Base-by-base conservation (phyloP, 495 filamentous ascomycete species). In the Penicillium odoratum region DNA sequence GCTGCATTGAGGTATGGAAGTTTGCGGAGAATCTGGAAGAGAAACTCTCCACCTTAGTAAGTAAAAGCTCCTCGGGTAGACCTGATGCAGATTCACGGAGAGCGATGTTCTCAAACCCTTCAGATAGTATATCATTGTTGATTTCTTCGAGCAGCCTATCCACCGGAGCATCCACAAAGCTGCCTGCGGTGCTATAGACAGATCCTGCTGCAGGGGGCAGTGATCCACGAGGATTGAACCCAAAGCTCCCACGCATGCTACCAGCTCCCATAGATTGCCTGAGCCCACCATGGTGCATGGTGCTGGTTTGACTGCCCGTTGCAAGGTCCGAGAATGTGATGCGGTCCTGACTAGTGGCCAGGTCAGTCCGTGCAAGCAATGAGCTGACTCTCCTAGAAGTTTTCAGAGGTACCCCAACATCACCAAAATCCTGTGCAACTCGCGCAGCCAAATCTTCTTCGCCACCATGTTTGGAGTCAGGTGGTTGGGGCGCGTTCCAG, bases 381-480 rank as follows among this genome's bases (percentile, higher is more conserved):
- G 94, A 97, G 70, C 94, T 98, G 21, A 98, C 91, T 30, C 94
- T 82, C 31, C 94, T 82, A 11, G 91, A 94, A 43, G 91, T 85
- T 69, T 89, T 86, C 21, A 84, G 78, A 4, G 86, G 85, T 16
- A 84, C 83, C 40, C 85, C 81, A 30, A 84, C 81, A 46, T 81
- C 78, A 25, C 86, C 88, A 56, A 85, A 89, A 51, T 94, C 91
- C 26, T 91, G 86, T 52, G 92, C 90, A 18, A 98, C 72, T 5
- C 89, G 84, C 10, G 88, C 85, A 3, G 83, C 85, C 53, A 93
- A 81, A 48, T 88, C 84, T 42, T 83, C 78, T 58, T 85, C 78
- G 0, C 73, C 79, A 47, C 74, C 70, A 38, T 62, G 62, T 61
- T 67, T 66, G 11, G 64, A 62, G 36, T 75, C 62, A 30, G 54